These are phyloP conservation scores for Rhizopogon vesiculosus DNA, from an alignment of 768 basidiomycete genomes.

Conservation along the genomic window DNA sequence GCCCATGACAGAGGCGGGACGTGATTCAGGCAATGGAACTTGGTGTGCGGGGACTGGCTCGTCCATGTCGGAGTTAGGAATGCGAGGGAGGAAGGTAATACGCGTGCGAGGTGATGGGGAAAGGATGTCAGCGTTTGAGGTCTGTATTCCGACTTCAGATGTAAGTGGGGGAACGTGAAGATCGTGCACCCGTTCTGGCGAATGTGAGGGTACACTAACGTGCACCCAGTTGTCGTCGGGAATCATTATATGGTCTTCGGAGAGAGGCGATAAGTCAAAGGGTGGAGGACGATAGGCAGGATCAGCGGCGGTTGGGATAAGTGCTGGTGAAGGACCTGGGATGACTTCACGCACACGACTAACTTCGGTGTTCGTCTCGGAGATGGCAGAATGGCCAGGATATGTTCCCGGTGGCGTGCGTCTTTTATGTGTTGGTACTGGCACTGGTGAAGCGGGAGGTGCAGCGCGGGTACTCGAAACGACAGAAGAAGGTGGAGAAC, in stretches of 20 bases:
- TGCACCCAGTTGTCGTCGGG: conserved; percentile 28
- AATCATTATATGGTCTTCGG: conserved; percentile 12
- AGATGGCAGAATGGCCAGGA: conserved; percentile 25
- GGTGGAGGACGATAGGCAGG: neutral
- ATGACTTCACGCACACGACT: conserved; percentile 16
- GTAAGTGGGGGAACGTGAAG: neutral
- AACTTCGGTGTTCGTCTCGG: conserved; percentile 23
- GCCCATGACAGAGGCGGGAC: conserved; percentile 25
- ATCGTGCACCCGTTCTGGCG: conserved; percentile 3
- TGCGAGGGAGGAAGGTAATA: conserved; percentile 9
- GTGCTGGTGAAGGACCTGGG: conserved; percentile 20
- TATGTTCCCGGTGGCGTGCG: conserved; percentile 25
- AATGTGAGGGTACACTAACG: conserved; percentile 6
- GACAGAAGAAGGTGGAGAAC: conserved; percentile 12
- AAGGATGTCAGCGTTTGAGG: conserved; percentile 7
- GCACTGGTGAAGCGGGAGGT: conserved; percentile 14
- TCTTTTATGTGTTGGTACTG: conserved; percentile 18
- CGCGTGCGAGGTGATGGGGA: conserved; percentile 4
- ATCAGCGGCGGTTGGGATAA: conserved; percentile 22
- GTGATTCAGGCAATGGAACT: conserved; percentile 24
- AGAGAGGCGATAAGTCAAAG: conserved; percentile 1
- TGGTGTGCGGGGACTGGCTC: conserved; percentile 9
- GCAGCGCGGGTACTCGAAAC: conserved; percentile 18
- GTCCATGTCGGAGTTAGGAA: conserved; percentile 12
- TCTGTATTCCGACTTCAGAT: conserved; percentile 5